These are phyloP conservation scores for Magnusiomyces fungicola DNA, from an alignment of 1,139 yeast genomes.

Conservation along the genomic window DNA sequence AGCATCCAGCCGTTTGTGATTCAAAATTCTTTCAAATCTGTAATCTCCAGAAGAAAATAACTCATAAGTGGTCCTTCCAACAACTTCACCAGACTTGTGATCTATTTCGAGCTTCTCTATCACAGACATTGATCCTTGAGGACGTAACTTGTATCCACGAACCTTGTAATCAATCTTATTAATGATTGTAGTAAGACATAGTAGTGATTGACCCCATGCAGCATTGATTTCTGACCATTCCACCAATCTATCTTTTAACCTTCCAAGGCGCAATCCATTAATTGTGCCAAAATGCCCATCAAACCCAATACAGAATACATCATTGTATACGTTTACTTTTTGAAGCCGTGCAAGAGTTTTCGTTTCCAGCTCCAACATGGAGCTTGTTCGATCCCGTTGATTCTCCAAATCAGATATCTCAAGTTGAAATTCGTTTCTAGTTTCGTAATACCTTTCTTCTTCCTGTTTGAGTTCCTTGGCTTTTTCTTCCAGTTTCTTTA, in stretches of 20 bases:
- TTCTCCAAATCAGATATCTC: constrained; percentile 42
- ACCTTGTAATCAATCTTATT: constrained; percentile 51
- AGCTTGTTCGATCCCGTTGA: constrained; percentile 54
- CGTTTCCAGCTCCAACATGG: constrained; percentile 54
- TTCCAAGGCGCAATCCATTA: constrained; percentile 75
- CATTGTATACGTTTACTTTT: constrained; percentile 71
- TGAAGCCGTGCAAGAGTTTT: constrained; percentile 63
- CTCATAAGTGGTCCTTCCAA: constrained; percentile 36
- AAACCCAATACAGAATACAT: constrained; percentile 72
- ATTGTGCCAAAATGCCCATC: constrained; percentile 84
- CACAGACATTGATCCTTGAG: constrained; percentile 79
- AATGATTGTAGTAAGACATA: constrained; percentile 59
- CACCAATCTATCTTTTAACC: constrained; percentile 44
- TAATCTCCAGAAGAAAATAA: constrained; percentile 61
- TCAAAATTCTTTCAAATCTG: constrained; percentile 59
- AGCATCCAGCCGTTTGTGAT: constrained; percentile 62
- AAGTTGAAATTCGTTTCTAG: constrained; percentile 47
- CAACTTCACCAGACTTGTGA: constrained; percentile 30
- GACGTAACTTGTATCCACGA: constrained; percentile 57
- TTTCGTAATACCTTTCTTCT: constrained; percentile 39
- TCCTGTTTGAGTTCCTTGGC: constrained; percentile 34
- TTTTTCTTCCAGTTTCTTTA: constrained; percentile 31
- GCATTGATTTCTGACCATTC: constrained; percentile 93
- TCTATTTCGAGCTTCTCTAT: constrained; percentile 52
- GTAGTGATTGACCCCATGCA: constrained; percentile 78